Percentiles rank a stretch among this genome's conserved stretches.
phyloP scores from a whole-genome alignment of 2,329 filamentous ascomycete genomes.

The Biscogniauxia sp. region DNA sequence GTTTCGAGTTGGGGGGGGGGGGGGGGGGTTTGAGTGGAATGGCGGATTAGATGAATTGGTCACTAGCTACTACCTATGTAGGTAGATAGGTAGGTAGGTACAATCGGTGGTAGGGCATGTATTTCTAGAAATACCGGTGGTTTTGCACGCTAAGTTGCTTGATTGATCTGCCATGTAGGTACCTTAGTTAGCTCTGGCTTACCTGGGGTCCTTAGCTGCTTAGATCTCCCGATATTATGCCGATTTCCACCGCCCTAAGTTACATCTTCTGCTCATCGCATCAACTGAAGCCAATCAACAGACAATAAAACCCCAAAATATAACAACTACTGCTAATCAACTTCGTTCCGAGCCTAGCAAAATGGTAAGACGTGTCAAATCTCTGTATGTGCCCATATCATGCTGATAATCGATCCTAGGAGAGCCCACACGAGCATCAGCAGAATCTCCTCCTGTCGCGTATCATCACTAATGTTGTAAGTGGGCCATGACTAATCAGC shows the following conservation, averaged over 20 bases:
- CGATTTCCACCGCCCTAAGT: slow-evolving; percentile 31
- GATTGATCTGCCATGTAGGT: too few species aligned
- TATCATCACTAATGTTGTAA: slow-evolving; percentile 95
- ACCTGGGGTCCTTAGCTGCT: too few species aligned
- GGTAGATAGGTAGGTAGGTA: too few species aligned
- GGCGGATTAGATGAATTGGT: too few species aligned
- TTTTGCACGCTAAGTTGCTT: too few species aligned
- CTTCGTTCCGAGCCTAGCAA: background rate
- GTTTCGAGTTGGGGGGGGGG: too few species aligned
- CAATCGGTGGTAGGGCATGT: too few species aligned
- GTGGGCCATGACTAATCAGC: slow-evolving; percentile 36
- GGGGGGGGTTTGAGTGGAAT: too few species aligned
- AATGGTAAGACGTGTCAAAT: background rate
- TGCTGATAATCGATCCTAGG: slow-evolving; percentile 46
- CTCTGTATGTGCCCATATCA: background rate
- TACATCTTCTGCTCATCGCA: background rate
- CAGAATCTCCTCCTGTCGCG: slow-evolving; percentile 89
- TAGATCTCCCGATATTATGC: slow-evolving; percentile 27
- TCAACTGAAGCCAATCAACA: background rate
- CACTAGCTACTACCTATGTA: too few species aligned
- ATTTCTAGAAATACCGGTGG: too few species aligned
- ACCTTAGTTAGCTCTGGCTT: too few species aligned
- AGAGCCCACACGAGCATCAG: slow-evolving; percentile 96
- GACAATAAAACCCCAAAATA: background rate
- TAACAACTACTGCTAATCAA: background rate